Conservation (phyloP, 768 basidiomycete species). For the Trametes cingulata region DNA sequence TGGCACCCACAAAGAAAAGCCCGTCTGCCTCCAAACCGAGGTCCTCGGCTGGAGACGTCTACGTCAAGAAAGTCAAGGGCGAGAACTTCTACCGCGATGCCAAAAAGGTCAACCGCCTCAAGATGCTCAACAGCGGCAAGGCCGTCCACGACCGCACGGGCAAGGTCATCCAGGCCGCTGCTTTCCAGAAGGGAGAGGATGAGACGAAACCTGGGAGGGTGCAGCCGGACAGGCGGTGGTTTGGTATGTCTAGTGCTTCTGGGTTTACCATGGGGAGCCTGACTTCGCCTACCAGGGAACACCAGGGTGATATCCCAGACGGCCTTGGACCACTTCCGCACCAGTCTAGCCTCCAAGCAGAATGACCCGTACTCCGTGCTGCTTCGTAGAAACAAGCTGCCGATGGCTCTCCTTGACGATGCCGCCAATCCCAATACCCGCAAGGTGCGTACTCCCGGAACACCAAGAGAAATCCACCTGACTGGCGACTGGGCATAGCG, state of each 20-base stretch:
- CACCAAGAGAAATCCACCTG: background rate
- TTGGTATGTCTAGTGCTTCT: conserved; percentile 60
- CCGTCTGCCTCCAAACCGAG: conserved; percentile 24
- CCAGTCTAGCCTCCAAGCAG: conserved; percentile 79
- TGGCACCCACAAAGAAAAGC: conserved; percentile 37
- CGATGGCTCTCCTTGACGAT: conserved; percentile 94
- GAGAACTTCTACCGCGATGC: conserved; percentile 99
- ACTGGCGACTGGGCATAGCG: conserved; percentile 48
- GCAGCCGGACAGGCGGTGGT: conserved; percentile 96
- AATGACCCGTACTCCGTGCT: conserved; percentile 97
- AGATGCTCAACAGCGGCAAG: conserved; percentile 93
- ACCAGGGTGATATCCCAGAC: conserved; percentile 98
- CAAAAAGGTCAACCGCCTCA: conserved; percentile 78
- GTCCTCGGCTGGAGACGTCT: conserved; percentile 42
- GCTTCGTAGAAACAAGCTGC: conserved; percentile 90
- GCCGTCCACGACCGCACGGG: conserved; percentile 89
- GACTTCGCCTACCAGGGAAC: conserved; percentile 60
- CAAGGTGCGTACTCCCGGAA: conserved; percentile 53
- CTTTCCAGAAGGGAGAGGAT: conserved; percentile 93
- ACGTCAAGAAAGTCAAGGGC: conserved; percentile 77
- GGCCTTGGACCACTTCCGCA: conserved; percentile 94
- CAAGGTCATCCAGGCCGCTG: conserved; percentile 90
- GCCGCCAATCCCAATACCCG: conserved; percentile 75
- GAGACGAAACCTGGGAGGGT: conserved; percentile 89
- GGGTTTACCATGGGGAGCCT: background rate